Evolutionary conservation across 768 basidiomycete species (phyloP), one percentile per base, ranked within the genome.

Genomic region (Chlorophyllum brunneum): DNA sequence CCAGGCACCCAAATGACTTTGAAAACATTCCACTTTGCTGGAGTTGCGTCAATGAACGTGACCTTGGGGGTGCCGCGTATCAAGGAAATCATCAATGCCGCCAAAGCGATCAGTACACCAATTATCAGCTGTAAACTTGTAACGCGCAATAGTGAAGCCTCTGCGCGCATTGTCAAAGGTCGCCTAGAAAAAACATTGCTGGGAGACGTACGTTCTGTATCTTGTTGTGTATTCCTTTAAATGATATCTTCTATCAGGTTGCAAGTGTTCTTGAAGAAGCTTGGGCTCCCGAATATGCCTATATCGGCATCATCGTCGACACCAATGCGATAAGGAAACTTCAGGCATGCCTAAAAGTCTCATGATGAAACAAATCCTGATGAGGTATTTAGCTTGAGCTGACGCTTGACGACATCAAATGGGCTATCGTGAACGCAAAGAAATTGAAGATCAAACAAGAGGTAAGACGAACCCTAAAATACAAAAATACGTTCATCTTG

Each of bases 11-110:
- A 99, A 65, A 99, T 99, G 97, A 98, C 95, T 1, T 70, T 98
- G 58, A 98, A 98, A 72, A 98, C 97, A 51, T 99, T 99, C 83
- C 97, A 99, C 77, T 99, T 98, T 69, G 97, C 97, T 61, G 97
- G 97, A 73, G 95, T 99, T 56, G 97, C 97, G 6, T 95, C 95
- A 31, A 99, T 98, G 97, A 98, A 98, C 71, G 93, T 99, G 57
- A 99, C 97, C 0, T 82, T 98, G 31, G 97, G 97, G 69, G 97
- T 98, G n/a, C 97, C 97, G 2, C 95, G 97, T 62, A 98, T 99
- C 72, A 98, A 98, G 69, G 97, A 99, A 69, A 98, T 99, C 59
- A 99, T 99, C 76, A 99, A 98, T 61, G 97, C 94, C 2, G 92
- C 97, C n/a, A 99, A 97, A 67, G 70, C 77, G 33, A 98, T 99